Conservation (phyloP, 768 basidiomycete genomes). For the Mycena amicta region DNA sequence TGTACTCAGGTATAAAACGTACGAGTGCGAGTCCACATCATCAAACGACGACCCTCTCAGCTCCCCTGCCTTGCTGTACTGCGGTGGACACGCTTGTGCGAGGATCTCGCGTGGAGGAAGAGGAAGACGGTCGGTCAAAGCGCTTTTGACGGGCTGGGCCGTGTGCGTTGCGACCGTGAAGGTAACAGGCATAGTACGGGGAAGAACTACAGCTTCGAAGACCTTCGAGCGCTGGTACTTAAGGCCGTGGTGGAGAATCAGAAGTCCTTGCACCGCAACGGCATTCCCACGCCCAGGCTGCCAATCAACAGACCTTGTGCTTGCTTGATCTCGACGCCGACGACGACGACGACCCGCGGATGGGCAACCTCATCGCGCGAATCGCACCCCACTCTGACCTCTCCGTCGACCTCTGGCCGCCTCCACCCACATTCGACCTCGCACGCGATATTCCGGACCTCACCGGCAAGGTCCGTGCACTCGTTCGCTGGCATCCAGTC, state of each 20-base stretch:
- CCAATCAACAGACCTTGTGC: too few relatives aligned
- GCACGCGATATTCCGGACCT: constrained; percentile 39
- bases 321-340: too few relatives aligned
- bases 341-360: too few relatives aligned
- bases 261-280: too few relatives aligned
- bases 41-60: neutral
- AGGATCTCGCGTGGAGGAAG: neutral
- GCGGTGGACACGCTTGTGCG: neutral
- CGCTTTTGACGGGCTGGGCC: neutral
- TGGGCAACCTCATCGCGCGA: constrained; percentile 9
- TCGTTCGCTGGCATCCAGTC: neutral
- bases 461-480: constrained; percentile 29
- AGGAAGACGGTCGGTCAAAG: neutral
- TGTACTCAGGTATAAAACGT: neutral
- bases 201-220: too few relatives aligned
- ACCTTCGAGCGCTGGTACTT: too few relatives aligned
- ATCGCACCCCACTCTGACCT: constrained; percentile 12
- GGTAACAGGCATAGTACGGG: neutral
- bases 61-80: neutral
- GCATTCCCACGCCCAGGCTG: too few relatives aligned
- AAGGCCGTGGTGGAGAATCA: too few relatives aligned
- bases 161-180: neutral
- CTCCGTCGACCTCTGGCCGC: too few relatives aligned
- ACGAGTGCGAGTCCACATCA: neutral
- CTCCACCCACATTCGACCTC: neutral